Base-by-base conservation (phyloP, 257 asterid species). In the Apocynum venetum region DNA sequence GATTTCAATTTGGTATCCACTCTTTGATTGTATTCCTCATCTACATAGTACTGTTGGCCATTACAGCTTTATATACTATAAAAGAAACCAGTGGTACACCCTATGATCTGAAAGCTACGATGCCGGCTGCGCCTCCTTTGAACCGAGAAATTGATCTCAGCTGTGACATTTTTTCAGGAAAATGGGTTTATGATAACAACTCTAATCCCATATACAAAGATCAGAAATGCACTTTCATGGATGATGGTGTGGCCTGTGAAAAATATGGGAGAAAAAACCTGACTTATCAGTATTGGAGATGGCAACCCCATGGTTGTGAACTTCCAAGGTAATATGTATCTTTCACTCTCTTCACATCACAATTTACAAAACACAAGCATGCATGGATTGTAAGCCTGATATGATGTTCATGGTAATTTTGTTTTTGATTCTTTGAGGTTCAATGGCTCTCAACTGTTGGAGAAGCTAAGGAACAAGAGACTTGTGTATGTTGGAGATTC, bases 401-500 rank as follows among this genome's bases (percentile, higher is more conserved):
- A n/a, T 13, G 63, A 7, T 70, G 13, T 71, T 71, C 17, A 31
- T 60, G 60, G 25, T 46, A 51, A 10, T 51, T 51, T 6, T 19
- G 47, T 19, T 41, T 51, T 74, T 56, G 19, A 3, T 35, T 41
- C 48, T 20, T 44, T 61, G 48, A 90, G 93, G 84, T 87, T 90
- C 72, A 84, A 88, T 71, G 89, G 85, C 6, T 83, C 82, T 2
- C 76, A 74, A 19, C 56, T 90, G 74, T 46, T 88, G 85, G 91
- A 85, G 85, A 87, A 82, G 82, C 12, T 90, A 66, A 85, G 90
- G 65, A 88, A 85, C 66, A 90, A 87, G 75, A 90, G 82, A 80
- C 71, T 90, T 17, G 70, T 87, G 8, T 88, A 51, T 65, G 87
- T 87, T 12, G 93, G 93, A 11, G 96, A 90, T 84, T 90, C 96